Conservation (phyloP, 139 green algal genomes). For the Tetraselmis striata region DNA sequence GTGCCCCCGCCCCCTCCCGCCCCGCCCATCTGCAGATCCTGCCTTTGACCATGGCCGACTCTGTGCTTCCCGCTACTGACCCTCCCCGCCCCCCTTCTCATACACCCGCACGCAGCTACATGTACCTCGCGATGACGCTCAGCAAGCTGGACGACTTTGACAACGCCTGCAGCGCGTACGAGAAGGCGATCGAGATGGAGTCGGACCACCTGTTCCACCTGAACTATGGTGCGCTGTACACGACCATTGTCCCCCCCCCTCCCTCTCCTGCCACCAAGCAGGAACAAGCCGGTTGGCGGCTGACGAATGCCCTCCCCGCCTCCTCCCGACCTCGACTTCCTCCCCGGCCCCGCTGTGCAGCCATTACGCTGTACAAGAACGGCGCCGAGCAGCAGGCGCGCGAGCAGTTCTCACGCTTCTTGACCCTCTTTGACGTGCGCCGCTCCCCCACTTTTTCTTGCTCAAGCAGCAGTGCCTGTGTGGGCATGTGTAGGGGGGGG, state of each 20-base stretch:
- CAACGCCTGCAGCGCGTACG: conserved; percentile 63
- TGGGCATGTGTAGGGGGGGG: too few species aligned
- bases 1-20: conserved; percentile 10
- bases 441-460: too few species aligned
- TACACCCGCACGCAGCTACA: conserved; percentile 36
- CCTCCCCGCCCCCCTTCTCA: neutral
- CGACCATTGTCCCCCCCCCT: too few species aligned
- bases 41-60: neutral
- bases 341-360: too few species aligned
- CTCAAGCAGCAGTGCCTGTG: too few species aligned
- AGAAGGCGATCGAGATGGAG: conserved; percentile 60
- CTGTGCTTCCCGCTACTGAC: neutral
- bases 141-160: conserved; percentile 59
- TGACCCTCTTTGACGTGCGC: conserved; percentile 20
- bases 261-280: too few species aligned
- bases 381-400: conserved; percentile 25
- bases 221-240: conserved; percentile 57
- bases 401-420: conserved; percentile 31
- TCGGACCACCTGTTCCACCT: conserved; percentile 55
- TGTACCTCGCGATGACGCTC: conserved; percentile 54
- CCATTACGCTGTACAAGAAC: conserved; percentile 42
- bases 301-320: too few species aligned
- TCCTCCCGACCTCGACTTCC: too few species aligned
- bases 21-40: neutral
- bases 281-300: too few species aligned